A percentile compares a stretch with the other conserved stretches of the same genome.
These are phyloP conservation scores for Chaetomium globosum DNA, from an alignment of 2,329 filamentous ascomycete genomes.

Conservation along the genomic window DNA sequence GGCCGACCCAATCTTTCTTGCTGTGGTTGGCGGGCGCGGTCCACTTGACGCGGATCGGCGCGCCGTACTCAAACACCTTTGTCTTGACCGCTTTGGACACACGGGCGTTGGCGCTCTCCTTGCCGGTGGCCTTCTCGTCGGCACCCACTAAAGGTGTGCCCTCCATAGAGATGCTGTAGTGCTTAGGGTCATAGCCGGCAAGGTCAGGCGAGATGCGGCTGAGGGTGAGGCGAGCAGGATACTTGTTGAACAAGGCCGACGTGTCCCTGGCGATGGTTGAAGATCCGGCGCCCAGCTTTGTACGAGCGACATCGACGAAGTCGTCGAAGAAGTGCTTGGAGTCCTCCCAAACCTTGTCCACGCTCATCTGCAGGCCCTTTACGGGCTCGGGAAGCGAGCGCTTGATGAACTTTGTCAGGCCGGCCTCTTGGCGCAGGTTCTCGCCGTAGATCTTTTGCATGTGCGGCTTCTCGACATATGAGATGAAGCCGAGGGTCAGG, in stretches of 20 bases:
- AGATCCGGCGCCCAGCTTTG: constrained; percentile 83
- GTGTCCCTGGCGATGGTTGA: constrained; percentile 87
- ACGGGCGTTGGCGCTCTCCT: constrained; percentile 71
- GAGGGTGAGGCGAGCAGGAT: constrained; percentile 82
- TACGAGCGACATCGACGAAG: constrained; percentile 79
- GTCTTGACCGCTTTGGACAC: constrained; percentile 72
- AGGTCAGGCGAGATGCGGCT: constrained; percentile 78
- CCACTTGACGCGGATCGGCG: constrained; percentile 89
- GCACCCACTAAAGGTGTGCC: constrained; percentile 60
- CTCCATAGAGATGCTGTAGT: constrained; percentile 77
- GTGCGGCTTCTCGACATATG: constrained; percentile 91
- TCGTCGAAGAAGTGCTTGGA: constrained; percentile 90
- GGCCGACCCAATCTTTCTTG: constrained; percentile 90
- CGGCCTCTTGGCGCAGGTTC: constrained; percentile 80
- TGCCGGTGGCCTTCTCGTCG: constrained; percentile 66
- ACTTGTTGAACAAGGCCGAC: constrained; percentile 82
- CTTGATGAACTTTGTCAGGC: constrained; percentile 87
- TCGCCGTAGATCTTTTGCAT: constrained; percentile 97
- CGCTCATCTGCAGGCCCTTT: constrained; percentile 78
- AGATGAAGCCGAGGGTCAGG: constrained; percentile 82
- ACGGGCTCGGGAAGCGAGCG: constrained; percentile 82
- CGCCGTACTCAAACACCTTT: constrained; percentile 81
- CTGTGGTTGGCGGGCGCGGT: constrained; percentile 83
- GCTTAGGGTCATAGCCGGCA: constrained; percentile 74
- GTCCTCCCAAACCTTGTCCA: constrained; percentile 84